Evolutionary conservation across 352 stramenopile species (phyloP).

Genomic region (Discostella stelligera): DNA sequence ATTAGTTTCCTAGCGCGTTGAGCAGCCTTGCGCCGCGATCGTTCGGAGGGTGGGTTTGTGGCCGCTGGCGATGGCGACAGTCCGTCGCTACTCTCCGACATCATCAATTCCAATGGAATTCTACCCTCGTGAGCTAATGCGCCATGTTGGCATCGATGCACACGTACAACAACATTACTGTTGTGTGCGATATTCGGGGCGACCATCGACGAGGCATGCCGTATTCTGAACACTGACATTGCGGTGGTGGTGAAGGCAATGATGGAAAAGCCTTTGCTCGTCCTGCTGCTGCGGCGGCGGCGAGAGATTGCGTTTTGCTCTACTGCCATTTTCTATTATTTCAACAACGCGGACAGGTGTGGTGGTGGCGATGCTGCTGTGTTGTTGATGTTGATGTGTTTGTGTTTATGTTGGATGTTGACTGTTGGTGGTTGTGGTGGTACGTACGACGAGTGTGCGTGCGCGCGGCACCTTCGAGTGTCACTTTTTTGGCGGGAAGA

Average conservation of each 20-base stretch:
- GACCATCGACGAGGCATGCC: constrained; percentile 14
- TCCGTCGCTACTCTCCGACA: constrained; percentile 11
- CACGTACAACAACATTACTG: background rate
- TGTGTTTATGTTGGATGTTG: too few relatives aligned
- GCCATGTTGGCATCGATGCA: background rate
- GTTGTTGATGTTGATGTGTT: background rate
- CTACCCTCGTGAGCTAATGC: background rate
- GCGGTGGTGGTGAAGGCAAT: constrained; percentile 3
- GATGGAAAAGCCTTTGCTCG: constrained; percentile 12
- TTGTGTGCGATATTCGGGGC: background rate
- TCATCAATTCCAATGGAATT: constrained; percentile 9
- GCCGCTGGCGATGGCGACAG: background rate
- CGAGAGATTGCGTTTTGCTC: background rate
- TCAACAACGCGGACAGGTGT: too few relatives aligned
- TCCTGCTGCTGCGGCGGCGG: background rate
- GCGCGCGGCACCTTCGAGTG: too few relatives aligned
- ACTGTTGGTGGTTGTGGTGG: too few relatives aligned
- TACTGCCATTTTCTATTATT: constrained; percentile 8
- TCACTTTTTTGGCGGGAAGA: too few relatives aligned
- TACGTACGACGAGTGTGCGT: too few relatives aligned
- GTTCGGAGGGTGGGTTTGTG: constrained; percentile 13
- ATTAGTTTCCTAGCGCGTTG: constrained; percentile 65
- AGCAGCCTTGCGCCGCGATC: constrained; percentile 70
- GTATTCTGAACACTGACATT: constrained; percentile 16
- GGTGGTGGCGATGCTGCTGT: too few relatives aligned